Conservation (phyloP, 495 filamentous ascomycete genomes). For the Parmelia sp. region DNA sequence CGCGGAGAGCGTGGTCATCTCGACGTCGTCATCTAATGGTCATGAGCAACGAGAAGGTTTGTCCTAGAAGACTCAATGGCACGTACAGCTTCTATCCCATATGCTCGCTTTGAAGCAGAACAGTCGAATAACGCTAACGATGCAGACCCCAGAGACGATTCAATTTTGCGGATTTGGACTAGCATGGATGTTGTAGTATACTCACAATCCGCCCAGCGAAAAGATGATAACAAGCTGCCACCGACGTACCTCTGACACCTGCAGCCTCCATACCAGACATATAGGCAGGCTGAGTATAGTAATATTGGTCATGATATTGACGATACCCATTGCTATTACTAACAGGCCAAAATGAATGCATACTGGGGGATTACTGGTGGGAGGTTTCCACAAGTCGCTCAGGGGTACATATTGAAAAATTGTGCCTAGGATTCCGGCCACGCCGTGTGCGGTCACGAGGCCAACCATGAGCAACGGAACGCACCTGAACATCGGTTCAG, state of each 20-base stretch:
- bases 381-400: background rate
- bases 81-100: background rate
- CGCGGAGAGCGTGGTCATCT: background rate
- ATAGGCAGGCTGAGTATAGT: conserved; percentile 31
- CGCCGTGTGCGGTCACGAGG: background rate
- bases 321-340: background rate
- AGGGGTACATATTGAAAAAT: background rate
- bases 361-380: background rate
- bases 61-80: background rate
- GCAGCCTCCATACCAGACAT: conserved; percentile 27
- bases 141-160: background rate
- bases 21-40: background rate
- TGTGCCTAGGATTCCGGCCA: background rate
- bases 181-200: background rate
- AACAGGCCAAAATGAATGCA: background rate
- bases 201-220: conserved; percentile 5
- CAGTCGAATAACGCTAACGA: background rate
- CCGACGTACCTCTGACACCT: conserved; percentile 3
- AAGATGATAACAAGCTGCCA: background rate
- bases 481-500: background rate
- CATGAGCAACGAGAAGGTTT: background rate
- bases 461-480: background rate
- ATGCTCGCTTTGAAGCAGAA: background rate
- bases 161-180: background rate
- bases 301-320: conserved; percentile 23